Conservation (phyloP, 2,329 filamentous ascomycete species). For the Fusarium fujikuroi region DNA sequence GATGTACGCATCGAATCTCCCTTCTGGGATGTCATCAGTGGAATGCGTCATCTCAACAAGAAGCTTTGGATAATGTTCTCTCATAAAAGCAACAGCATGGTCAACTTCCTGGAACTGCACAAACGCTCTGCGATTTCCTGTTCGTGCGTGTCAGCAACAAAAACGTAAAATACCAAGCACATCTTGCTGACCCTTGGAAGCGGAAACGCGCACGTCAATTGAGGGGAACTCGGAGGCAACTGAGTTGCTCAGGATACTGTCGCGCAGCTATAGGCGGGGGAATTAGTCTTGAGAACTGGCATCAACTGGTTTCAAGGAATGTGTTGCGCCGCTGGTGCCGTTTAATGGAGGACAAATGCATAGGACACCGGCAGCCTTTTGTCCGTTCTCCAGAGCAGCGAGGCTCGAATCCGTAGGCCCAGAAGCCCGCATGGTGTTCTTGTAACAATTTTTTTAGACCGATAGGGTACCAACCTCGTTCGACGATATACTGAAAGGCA, state of each 20-base stretch:
- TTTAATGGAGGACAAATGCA: conserved; percentile 4
- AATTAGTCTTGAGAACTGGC: conserved; percentile 44
- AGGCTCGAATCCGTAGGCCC: conserved; percentile 19
- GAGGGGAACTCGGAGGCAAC: conserved; percentile 51
- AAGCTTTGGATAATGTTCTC: conserved; percentile 56
- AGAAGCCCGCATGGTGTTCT: conserved; percentile 5
- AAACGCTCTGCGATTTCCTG: conserved; percentile 55
- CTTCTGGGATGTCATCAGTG: conserved; percentile 54
- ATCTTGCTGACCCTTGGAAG: conserved; percentile 47
- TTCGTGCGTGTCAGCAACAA: conserved; percentile 22
- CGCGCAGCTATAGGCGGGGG: conserved; percentile 48
- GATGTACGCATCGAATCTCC: conserved; percentile 51
- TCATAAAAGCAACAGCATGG: conserved; percentile 55
- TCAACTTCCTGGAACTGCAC: conserved; percentile 55
- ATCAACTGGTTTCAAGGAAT: conserved; percentile 18
- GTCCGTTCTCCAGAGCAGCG: conserved; percentile 4
- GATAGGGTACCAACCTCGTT: conserved; percentile 59
- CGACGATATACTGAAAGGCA: conserved; percentile 60
- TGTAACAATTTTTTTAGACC: conserved; percentile 28
- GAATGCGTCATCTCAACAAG: conserved; percentile 49
- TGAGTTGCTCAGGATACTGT: conserved; percentile 49
- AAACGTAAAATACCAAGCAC: not conserved
- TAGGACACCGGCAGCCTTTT: not conserved
- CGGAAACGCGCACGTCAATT: conserved; percentile 54
- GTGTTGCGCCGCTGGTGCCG: conserved; percentile 10